Percentiles rank a stretch among this genome's conserved stretches.
Evolutionary conservation across 2,329 filamentous ascomycete species (phyloP).

Genomic region (Cadophora gregata): DNA sequence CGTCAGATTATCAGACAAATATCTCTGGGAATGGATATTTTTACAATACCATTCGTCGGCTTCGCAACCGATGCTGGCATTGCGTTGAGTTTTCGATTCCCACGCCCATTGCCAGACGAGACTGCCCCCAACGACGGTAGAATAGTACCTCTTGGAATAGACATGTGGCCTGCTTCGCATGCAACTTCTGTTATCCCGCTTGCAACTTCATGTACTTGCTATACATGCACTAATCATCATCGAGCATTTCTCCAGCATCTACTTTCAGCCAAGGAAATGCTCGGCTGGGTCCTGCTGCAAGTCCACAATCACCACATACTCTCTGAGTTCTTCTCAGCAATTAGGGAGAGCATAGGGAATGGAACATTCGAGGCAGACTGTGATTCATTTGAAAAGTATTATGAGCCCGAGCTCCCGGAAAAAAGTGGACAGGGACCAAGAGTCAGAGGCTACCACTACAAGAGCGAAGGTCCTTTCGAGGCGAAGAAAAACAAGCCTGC

Average conservation of each 20-base stretch:
- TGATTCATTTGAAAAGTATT: constrained; percentile 55
- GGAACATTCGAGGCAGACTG: constrained; percentile 63
- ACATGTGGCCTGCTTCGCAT: constrained; percentile 76
- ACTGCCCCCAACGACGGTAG: constrained; percentile 19
- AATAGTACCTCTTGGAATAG: constrained; percentile 66
- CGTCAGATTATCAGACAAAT: constrained; percentile 80
- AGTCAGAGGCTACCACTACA: constrained; percentile 82
- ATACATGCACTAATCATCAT: constrained; percentile 84
- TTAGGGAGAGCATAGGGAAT: constrained; percentile 68
- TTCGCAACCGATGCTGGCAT: constrained; percentile 82
- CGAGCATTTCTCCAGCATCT: constrained; percentile 88
- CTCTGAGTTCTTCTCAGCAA: constrained; percentile 72
- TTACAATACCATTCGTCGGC: constrained; percentile 78
- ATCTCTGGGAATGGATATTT: constrained; percentile 77
- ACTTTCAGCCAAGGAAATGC: constrained; percentile 91
- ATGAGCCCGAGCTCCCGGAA: constrained; percentile 73
- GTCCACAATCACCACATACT: constrained; percentile 85
- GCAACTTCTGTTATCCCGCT: constrained; percentile 69
- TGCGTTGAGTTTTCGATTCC: constrained; percentile 80
- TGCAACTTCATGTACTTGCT: constrained; percentile 71
- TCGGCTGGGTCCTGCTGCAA: constrained; percentile 91
- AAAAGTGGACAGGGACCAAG: constrained; percentile 80
- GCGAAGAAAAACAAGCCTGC: constrained; percentile 71
- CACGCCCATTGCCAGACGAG: constrained; percentile 47
- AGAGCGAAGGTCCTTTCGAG: constrained; percentile 65